Evolutionary conservation across 106 monocot species (phyloP).

Genomic region (Triglochin maritima): DNA sequence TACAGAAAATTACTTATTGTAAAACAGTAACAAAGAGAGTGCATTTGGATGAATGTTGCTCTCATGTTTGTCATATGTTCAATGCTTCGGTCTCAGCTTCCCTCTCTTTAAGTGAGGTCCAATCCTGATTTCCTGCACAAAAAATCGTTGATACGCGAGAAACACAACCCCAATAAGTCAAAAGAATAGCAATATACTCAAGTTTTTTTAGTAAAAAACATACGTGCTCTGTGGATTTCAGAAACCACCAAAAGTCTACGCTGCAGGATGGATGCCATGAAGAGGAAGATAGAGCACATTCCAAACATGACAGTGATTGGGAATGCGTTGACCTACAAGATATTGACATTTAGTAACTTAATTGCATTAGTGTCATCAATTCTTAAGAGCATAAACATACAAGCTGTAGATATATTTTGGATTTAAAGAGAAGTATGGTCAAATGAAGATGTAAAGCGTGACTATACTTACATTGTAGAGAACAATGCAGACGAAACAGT

Average conservation of each 20-base stretch:
- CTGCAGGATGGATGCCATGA: conserved; percentile 87
- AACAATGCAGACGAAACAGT: conserved; percentile 89
- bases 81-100: conserved; percentile 47
- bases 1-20: not conserved
- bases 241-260: conserved; percentile 77
- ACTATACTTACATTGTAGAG: conserved; percentile 84
- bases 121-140: conserved; percentile 56
- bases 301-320: conserved; percentile 98
- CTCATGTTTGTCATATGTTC: conserved; percentile 12
- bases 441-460: not conserved
- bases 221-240: conserved; percentile 71
- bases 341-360: not conserved
- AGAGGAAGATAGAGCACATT: conserved; percentile 99
- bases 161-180: not conserved
- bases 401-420: not conserved
- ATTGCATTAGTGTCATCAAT: not conserved
- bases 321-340: conserved; percentile 82
- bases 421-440: not conserved
- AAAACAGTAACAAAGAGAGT: too few species aligned
- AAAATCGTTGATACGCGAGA: not conserved
- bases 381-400: not conserved
- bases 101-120: conserved; percentile 51
- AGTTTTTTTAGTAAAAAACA: not conserved
- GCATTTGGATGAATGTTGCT: too few species aligned
- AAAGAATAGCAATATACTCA: not conserved